phyloP scores from a whole-genome alignment of 2,329 filamentous ascomycete species.

The Ophiocordyceps sinensis region DNA sequence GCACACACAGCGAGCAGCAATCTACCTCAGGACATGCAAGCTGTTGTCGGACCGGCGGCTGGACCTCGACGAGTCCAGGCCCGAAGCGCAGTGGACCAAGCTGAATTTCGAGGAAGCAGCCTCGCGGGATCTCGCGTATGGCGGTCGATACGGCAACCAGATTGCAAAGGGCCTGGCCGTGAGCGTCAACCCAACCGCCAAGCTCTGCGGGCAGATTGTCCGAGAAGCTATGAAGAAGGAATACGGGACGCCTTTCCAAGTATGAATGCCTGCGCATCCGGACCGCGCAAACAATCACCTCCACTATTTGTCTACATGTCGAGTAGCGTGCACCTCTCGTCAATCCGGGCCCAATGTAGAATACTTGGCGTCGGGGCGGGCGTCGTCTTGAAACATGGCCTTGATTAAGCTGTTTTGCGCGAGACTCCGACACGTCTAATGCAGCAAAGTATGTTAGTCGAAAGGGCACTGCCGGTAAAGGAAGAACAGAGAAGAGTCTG shows the following conservation, averaged over 20 bases:
- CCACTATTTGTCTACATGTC: too few species aligned
- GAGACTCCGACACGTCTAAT: conserved; percentile 17
- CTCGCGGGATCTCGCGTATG: conserved; percentile 47
- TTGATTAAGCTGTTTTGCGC: conserved; percentile 5
- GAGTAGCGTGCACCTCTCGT: too few species aligned
- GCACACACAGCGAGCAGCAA: conserved; percentile 55
- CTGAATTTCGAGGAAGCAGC: conserved; percentile 48
- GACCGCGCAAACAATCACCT: neutral
- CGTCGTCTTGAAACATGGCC: neutral
- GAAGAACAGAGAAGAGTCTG: neutral
- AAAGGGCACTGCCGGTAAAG: too few species aligned
- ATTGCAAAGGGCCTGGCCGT: conserved; percentile 51
- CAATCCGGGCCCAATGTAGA: too few species aligned
- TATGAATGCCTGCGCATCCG: conserved; percentile 8
- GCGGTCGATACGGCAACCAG: conserved; percentile 50
- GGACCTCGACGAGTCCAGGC: conserved; percentile 22
- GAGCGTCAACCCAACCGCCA: conserved; percentile 52
- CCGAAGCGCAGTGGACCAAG: conserved; percentile 34
- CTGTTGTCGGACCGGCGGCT: conserved; percentile 21
- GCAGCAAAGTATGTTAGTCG: neutral
- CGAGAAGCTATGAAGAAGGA: conserved; percentile 56
- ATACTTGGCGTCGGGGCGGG: neutral
- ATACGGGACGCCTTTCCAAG: conserved; percentile 37
- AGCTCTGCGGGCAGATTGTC: conserved; percentile 56
- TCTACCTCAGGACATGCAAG: conserved; percentile 47